These are phyloP conservation scores for Pichia sp. DNA, from an alignment of 1,139 yeast genomes.

Conservation along the genomic window DNA sequence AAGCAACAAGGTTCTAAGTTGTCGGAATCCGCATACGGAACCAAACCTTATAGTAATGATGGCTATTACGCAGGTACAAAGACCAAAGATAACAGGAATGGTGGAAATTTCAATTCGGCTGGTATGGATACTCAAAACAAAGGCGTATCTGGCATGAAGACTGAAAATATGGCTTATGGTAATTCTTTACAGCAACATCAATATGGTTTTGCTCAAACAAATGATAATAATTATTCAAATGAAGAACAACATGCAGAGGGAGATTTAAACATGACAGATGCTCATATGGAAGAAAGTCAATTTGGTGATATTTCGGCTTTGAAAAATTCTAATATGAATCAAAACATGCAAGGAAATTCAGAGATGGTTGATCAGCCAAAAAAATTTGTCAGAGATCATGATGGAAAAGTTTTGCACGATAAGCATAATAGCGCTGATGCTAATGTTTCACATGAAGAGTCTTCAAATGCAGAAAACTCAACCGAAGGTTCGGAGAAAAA, in stretches of 20 bases:
- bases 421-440: neutral
- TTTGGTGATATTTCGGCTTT: no score
- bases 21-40: neutral
- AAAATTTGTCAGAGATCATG: neutral
- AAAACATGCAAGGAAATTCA: neutral
- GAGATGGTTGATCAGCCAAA: neutral
- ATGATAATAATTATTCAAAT: no score
- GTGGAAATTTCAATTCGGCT: neutral
- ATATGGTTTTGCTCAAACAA: no score
- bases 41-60: neutral
- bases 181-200: no score
- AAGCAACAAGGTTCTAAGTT: neutral
- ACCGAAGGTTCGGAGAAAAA: neutral
- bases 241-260: no score
- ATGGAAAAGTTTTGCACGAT: neutral
- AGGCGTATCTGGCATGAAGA: neutral
- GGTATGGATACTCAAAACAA: neutral
- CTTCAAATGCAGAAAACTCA: neutral
- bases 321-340: no score
- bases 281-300: no score
- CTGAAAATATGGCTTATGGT: no score
- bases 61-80: constrained; percentile 5
- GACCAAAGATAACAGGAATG: neutral
- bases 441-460: neutral
- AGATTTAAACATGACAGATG: no score